These are phyloP conservation scores for Nicotiana obtusifolia DNA, from an alignment of 257 asterid species.

Conservation along the genomic window DNA sequence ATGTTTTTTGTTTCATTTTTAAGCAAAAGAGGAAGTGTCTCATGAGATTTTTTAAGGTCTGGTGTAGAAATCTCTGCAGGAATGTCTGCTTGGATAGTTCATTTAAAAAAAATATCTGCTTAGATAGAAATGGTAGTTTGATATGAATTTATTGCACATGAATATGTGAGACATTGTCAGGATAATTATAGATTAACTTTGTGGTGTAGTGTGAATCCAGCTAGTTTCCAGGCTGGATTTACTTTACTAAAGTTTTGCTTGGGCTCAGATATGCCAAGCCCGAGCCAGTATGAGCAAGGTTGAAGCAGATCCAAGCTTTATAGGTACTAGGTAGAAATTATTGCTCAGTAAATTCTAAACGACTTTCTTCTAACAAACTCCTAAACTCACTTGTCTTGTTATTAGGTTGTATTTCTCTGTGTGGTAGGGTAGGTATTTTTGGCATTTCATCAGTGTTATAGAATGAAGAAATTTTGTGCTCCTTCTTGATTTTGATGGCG, in stretches of 20 bases:
- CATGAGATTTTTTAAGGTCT: background rate
- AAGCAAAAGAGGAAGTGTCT: background rate
- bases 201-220: background rate
- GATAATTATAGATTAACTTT: background rate
- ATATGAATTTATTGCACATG: background rate
- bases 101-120: background rate
- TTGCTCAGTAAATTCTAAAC: background rate
- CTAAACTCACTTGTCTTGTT: background rate
- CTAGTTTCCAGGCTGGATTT: background rate
- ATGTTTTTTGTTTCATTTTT: background rate
- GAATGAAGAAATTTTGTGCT: background rate
- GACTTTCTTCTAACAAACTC: background rate
- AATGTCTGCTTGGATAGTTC: background rate
- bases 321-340: background rate
- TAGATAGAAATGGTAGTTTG: background rate
- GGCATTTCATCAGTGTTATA: background rate
- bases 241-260: background rate
- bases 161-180: background rate
- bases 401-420: background rate
- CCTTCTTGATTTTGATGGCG: background rate
- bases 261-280: conserved; percentile 4
- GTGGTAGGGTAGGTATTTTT: background rate
- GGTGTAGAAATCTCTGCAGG: background rate
- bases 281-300: background rate
- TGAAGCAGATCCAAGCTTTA: background rate